phyloP scores from a whole-genome alignment of 2,329 filamentous ascomycete species.

The Hansfordia pulvinata region DNA sequence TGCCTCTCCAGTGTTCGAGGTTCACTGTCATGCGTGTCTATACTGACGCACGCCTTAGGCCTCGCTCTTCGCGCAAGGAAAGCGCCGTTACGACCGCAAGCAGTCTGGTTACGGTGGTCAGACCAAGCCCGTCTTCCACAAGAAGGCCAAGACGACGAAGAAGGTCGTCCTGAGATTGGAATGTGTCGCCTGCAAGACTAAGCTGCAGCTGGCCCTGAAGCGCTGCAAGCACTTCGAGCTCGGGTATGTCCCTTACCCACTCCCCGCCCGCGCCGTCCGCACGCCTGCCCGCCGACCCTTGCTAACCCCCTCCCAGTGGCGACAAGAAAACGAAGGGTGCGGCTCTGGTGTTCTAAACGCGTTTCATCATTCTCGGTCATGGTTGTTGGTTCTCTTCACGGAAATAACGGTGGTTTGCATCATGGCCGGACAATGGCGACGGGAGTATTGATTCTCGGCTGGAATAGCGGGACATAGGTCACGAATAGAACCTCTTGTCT shows the following conservation, averaged over 20 bases:
- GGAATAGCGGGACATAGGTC: slow-evolving; percentile 13
- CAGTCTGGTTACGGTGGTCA: slow-evolving; percentile 99
- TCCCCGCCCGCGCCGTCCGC: slow-evolving; percentile 1
- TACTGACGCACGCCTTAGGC: no score
- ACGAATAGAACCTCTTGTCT: slow-evolving; percentile 12
- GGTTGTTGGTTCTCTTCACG: slow-evolving; percentile 21
- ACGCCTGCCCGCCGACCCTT: no score
- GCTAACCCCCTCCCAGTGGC: slow-evolving; percentile 55
- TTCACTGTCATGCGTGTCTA: slow-evolving; percentile 4
- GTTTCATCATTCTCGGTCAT: slow-evolving; percentile 26
- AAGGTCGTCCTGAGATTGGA: slow-evolving; percentile 98
- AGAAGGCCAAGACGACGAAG: slow-evolving; percentile 99
- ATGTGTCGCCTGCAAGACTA: slow-evolving; percentile 96
- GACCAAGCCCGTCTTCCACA: slow-evolving; percentile 99
- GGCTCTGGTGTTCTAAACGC: slow-evolving; percentile 94
- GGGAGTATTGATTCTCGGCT: slow-evolving; percentile 30
- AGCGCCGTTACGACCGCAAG: slow-evolving; percentile 99
- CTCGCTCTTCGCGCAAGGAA: slow-evolving; percentile 94
- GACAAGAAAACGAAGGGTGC: slow-evolving; percentile 99
- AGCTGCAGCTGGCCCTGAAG: slow-evolving; percentile 96
- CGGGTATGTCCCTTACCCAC: slow-evolving; percentile 51
- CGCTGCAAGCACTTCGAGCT: slow-evolving; percentile 99
- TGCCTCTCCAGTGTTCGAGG: no score
- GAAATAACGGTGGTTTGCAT: slow-evolving; percentile 1
- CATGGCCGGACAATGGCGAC: slow-evolving; percentile 9